These are phyloP conservation scores for Ilex aquifolium DNA, from an alignment of 257 asterid species.

Conservation along the genomic window DNA sequence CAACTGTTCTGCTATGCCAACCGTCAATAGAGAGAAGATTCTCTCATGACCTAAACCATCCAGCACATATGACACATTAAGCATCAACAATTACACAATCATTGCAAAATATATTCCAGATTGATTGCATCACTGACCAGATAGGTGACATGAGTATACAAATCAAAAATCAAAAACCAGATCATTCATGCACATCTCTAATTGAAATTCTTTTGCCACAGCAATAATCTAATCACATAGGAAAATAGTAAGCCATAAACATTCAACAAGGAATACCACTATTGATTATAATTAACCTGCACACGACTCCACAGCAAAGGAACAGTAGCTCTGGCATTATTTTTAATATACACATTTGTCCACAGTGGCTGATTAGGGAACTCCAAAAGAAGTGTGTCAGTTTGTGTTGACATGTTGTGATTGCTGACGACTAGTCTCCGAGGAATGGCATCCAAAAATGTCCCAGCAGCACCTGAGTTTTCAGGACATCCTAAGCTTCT, in stretches of 20 bases:
- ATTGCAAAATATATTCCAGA: not conserved
- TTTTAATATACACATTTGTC: conserved; percentile 72
- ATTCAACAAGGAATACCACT: not conserved
- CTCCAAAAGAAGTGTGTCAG: conserved; percentile 72
- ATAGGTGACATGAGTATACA: not conserved
- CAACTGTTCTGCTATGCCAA: not conserved
- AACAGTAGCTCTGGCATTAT: conserved; percentile 68
- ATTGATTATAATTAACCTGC: conserved; percentile 51
- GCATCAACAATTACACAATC: not conserved
- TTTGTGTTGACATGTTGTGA: conserved; percentile 65
- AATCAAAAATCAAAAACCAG: not conserved
- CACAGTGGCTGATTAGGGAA: conserved; percentile 89
- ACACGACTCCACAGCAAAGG: conserved; percentile 89
- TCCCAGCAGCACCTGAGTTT: conserved; percentile 93
- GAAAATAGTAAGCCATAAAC: not conserved
- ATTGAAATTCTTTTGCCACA: not conserved
- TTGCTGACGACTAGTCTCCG: conserved; percentile 74
- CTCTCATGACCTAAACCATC: not conserved
- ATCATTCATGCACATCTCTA: not conserved
- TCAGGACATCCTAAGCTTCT: conserved; percentile 81
- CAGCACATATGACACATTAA: not conserved
- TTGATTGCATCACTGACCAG: not conserved
- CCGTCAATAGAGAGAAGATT: not conserved
- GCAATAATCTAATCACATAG: not conserved
- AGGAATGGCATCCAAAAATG: conserved; percentile 83